Percentiles rank a stretch among this genome's conserved stretches.
phyloP scores from a whole-genome alignment of 164 flowering plant species.

The Tinospora cordifolia region DNA sequence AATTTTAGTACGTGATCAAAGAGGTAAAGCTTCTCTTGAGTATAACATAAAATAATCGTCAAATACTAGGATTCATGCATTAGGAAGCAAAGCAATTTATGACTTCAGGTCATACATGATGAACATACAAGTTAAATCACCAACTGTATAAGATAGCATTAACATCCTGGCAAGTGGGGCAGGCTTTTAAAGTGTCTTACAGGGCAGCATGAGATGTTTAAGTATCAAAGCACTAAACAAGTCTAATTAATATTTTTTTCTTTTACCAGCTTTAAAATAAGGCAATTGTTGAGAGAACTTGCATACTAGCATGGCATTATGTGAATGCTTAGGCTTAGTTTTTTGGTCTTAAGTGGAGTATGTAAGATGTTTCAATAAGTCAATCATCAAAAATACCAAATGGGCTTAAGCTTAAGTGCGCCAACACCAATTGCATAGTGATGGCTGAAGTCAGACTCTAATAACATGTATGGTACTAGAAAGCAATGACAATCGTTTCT shows the following conservation, averaged over 20 bases:
- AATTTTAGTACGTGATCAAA: neutral
- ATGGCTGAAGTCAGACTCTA: neutral
- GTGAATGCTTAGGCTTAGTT: slow-evolving; percentile 3
- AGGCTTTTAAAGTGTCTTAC: neutral
- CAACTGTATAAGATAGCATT: neutral
- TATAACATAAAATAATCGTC: neutral
- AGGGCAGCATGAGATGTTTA: slow-evolving; percentile 1
- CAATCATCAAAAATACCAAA: slow-evolving; percentile 8
- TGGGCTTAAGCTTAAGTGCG: slow-evolving; percentile 7
- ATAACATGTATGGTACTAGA: neutral
- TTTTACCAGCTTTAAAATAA: too few species aligned
- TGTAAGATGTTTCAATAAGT: neutral
- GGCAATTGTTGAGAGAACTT: neutral
- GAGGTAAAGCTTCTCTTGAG: neutral
- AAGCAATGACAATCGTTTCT: neutral
- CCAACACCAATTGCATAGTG: slow-evolving; percentile 2
- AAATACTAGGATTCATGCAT: neutral
- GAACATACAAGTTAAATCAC: neutral
- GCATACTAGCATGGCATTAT: neutral
- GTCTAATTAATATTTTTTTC: too few species aligned
- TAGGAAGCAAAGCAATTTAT: neutral
- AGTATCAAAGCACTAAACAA: neutral
- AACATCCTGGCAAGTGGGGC: neutral
- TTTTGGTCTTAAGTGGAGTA: neutral
- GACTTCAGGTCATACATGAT: neutral